Evolutionary conservation across 2,329 filamentous ascomycete genomes (phyloP).

Genomic region (Hymenoscyphus scutula): DNA sequence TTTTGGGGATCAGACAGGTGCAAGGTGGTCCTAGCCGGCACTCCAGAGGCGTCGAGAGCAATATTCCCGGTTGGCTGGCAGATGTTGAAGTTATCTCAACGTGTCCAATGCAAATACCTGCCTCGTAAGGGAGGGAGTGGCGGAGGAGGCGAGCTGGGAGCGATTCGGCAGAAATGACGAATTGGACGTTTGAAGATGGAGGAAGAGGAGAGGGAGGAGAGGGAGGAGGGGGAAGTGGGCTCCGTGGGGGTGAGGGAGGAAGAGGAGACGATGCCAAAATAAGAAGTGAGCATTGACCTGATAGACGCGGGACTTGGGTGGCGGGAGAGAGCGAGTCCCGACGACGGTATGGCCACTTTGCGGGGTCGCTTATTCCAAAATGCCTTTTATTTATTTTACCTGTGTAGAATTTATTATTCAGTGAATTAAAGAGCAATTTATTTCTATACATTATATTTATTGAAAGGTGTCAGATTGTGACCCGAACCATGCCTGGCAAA

Average conservation of each 20-base stretch:
- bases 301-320: not conserved
- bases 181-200: conserved; percentile 1
- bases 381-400: not conserved
- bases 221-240: too few species aligned
- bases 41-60: not conserved
- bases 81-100: not conserved
- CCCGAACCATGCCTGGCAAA: too few species aligned
- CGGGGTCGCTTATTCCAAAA: not conserved
- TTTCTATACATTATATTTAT: too few species aligned
- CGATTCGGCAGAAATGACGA: too few species aligned
- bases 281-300: too few species aligned
- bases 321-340: not conserved
- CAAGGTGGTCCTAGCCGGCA: not conserved
- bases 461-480: too few species aligned
- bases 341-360: too few species aligned
- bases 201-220: not conserved
- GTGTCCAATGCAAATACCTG: not conserved
- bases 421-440: too few species aligned
- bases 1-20: too few species aligned
- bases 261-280: too few species aligned
- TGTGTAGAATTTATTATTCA: not conserved
- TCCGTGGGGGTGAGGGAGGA: too few species aligned
- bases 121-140: not conserved
- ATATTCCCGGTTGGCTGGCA: not conserved
- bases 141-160: not conserved